A percentile compares a stretch with the other conserved stretches of the same genome.
Conservation (phyloP, 176 grass and related monocot species). For the Bonia amplexicaulis region DNA sequence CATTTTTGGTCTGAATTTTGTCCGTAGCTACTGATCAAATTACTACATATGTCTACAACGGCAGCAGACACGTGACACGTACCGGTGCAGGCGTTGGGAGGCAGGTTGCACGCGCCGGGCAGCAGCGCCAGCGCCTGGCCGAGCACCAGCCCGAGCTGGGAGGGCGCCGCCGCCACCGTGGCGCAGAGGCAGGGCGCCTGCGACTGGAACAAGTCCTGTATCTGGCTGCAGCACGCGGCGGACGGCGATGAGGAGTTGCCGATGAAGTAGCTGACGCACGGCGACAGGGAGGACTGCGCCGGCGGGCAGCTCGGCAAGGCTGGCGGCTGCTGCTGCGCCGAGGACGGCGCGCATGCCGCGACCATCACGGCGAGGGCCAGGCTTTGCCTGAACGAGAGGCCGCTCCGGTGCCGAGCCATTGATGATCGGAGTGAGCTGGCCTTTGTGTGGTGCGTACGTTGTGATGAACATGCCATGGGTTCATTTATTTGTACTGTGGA, state of each 20-base stretch:
- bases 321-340: slow-evolving; percentile 28
- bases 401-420: background rate
- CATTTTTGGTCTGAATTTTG: background rate
- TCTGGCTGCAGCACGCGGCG: slow-evolving; percentile 53
- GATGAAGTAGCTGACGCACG: slow-evolving; percentile 58
- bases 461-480: background rate
- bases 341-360: background rate
- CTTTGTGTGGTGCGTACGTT: background rate
- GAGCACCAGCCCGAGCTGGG: slow-evolving; percentile 32
- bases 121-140: slow-evolving; percentile 46
- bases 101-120: slow-evolving; percentile 55
- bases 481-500: background rate
- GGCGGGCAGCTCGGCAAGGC: slow-evolving; percentile 41
- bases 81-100: slow-evolving; percentile 33
- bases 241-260: slow-evolving; percentile 68
- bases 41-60: too few species aligned
- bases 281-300: slow-evolving; percentile 29
- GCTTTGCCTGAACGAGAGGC: background rate
- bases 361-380: slow-evolving; percentile 25
- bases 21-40: background rate
- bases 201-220: slow-evolving; percentile 43
- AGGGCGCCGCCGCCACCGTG: slow-evolving; percentile 25
- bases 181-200: slow-evolving; percentile 65
- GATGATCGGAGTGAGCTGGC: background rate
- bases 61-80: background rate